A percentile compares a stretch with the other conserved stretches of the same genome.
These are phyloP conservation scores for Pseudevernia furfuracea DNA, from an alignment of 495 filamentous ascomycete species.

Conservation along the genomic window DNA sequence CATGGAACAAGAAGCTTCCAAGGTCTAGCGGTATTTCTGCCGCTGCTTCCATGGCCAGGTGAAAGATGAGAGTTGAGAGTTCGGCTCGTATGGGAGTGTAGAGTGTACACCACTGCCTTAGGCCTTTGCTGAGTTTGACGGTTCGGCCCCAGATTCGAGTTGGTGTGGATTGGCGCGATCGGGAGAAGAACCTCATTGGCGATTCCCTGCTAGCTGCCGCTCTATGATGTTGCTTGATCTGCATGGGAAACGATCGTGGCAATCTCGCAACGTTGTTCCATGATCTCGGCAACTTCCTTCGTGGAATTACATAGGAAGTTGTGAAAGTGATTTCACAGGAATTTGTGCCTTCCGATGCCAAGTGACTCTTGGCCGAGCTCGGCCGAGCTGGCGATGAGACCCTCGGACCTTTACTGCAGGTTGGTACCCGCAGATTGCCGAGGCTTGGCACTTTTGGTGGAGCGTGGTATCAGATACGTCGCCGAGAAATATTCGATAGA, in stretches of 20 bases:
- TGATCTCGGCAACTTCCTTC: constrained; percentile 8
- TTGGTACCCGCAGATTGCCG: not conserved
- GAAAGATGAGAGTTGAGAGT: not conserved
- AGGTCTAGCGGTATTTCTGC: too few relatives aligned
- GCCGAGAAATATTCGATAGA: not conserved
- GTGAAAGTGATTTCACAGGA: too few relatives aligned
- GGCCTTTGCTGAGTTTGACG: not conserved
- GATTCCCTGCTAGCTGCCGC: constrained; percentile 9
- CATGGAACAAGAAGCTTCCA: not conserved
- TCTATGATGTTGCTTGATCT: constrained; percentile 4
- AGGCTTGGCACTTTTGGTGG: constrained; percentile 3
- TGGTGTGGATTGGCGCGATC: not conserved
- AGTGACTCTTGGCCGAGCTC: not conserved
- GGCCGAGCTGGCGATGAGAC: not conserved
- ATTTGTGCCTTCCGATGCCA: not conserved
- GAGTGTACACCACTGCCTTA: not conserved
- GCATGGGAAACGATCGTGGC: constrained; percentile 4
- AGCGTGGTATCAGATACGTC: not conserved
- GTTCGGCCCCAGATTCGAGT: constrained; percentile 1
- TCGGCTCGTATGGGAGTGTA: too few relatives aligned
- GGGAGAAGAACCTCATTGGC: not conserved
- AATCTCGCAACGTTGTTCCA: constrained; percentile 11
- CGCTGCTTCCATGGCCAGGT: not conserved
- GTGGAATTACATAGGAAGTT: not conserved
- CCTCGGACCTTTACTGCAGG: not conserved